Evolutionary conservation across 75 land plant genomes (phyloP).

Genomic region (Pinus taeda): DNA sequence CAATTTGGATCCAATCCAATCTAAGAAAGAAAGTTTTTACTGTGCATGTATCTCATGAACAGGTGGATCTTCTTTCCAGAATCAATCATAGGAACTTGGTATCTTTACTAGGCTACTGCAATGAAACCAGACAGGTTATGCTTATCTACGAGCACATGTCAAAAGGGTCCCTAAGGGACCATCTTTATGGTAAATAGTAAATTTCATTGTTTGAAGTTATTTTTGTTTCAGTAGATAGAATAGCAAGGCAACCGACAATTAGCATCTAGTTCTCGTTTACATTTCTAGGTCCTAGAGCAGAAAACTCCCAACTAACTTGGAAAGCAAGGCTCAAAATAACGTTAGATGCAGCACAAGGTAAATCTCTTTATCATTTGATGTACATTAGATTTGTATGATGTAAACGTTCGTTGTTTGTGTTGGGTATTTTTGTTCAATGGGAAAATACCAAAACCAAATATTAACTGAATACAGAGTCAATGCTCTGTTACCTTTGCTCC

Average conservation of each 20-base stretch:
- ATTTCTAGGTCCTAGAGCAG: background rate
- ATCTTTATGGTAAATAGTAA: slow-evolving; percentile 48
- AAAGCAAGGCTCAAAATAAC: slow-evolving; percentile 5
- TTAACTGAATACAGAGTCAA: too few species aligned
- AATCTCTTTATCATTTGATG: background rate
- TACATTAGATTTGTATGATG: too few species aligned
- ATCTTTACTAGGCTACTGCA: slow-evolving; percentile 36
- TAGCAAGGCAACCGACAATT: background rate
- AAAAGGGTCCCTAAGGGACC: slow-evolving; percentile 18
- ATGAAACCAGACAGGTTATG: slow-evolving; percentile 23
- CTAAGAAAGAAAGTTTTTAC: too few species aligned
- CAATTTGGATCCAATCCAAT: too few species aligned
- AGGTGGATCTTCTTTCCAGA: slow-evolving; percentile 21
- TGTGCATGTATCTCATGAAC: background rate
- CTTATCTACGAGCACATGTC: slow-evolving; percentile 60
- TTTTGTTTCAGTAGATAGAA: background rate
- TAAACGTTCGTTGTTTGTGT: too few species aligned
- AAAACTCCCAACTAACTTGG: background rate
- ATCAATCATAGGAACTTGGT: slow-evolving; percentile 26
- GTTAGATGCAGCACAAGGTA: slow-evolving; percentile 1
- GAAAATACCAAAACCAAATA: too few species aligned
- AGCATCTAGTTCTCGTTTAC: background rate
- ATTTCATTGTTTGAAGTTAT: background rate
- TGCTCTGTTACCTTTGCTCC: too few species aligned
- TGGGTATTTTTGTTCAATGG: too few species aligned